phyloP scores from a whole-genome alignment of 768 basidiomycete species.

The Mycena crocata region DNA sequence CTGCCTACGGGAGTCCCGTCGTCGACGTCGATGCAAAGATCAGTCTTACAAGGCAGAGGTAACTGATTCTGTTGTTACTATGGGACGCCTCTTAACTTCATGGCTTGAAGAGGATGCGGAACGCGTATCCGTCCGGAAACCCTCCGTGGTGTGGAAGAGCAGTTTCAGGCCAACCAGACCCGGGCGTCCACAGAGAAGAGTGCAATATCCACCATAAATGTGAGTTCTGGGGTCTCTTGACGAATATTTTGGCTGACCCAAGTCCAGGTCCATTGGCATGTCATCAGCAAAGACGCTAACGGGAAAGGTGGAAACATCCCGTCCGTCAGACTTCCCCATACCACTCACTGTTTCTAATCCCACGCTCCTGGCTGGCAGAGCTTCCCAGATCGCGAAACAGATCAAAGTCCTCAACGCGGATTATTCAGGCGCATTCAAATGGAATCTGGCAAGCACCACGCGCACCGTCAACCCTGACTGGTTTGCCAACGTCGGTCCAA shows the following conservation, averaged over 20 bases:
- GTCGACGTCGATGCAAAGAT: no score
- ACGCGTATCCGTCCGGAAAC: neutral
- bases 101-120: neutral
- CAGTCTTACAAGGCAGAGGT: no score
- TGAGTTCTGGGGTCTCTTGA: neutral
- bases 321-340: conserved; percentile 40
- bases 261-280: conserved; percentile 48
- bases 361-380: no score
- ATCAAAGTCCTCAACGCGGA: no score
- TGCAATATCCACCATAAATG: neutral
- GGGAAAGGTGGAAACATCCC: conserved; percentile 55
- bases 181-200: neutral
- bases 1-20: no score
- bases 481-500: conserved; percentile 58
- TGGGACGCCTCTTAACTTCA: no score
- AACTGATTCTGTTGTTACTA: no score
- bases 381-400: no score
- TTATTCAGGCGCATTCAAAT: conserved; percentile 53
- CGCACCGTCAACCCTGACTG: conserved; percentile 58
- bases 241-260: neutral
- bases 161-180: neutral
- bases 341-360: no score
- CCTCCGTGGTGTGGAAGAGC: neutral
- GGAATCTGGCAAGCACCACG: conserved; percentile 54
- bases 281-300: conserved; percentile 46